Base-by-base conservation (phyloP, 495 filamentous ascomycete genomes). In the Lasiosphaeria hispida region DNA sequence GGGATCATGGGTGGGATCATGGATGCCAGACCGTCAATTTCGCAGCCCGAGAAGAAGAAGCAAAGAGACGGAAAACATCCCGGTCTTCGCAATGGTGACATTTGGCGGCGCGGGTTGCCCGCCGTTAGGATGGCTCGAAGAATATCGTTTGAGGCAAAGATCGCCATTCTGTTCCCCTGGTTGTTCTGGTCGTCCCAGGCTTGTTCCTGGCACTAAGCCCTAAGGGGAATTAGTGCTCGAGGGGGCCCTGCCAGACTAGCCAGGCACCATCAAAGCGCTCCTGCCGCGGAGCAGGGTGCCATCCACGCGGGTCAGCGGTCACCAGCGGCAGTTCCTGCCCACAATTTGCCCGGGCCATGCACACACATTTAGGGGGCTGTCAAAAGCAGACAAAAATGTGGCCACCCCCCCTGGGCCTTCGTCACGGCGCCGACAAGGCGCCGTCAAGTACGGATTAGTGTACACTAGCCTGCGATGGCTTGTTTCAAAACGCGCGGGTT, bases 81-180 rank as follows among this genome's bases (percentile, higher is more conserved):
- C 17, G 34, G 14, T 19, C 18, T 11, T 18, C 51, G 36, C 33
- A 37, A 19, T 40, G 41, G 42, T 54, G 57, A 51, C 49, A 54
- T 48, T 60, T 42, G 50, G 35, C n/a, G 49, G 48, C 53, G 53
- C 41, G 48, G n/a, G 18, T 42, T 10, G 36, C 33, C 41, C 18
- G 37, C 55, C 45, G 49, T 60, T 60, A 50, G 36, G 40, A 34
- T 10, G 10, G 14, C 11, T 41, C 39, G 39, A 41, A 41, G 39
- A 41, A 13, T 11, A 8, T 40, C 48, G 57, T 54, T 60, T 60
- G 50, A 49, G 57, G 57, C 53, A 54, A 54, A 33, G 49, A 60
- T 60, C 57, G 35, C 13, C 57, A 34, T 34, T 34, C 43, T 13
- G 34, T 17, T n/a, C 52, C 53, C 23, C 23, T 30, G 23, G 23